These are phyloP conservation scores for Oryza glaberrima DNA, from an alignment of 176 grass and related monocot species.

Conservation along the genomic window DNA sequence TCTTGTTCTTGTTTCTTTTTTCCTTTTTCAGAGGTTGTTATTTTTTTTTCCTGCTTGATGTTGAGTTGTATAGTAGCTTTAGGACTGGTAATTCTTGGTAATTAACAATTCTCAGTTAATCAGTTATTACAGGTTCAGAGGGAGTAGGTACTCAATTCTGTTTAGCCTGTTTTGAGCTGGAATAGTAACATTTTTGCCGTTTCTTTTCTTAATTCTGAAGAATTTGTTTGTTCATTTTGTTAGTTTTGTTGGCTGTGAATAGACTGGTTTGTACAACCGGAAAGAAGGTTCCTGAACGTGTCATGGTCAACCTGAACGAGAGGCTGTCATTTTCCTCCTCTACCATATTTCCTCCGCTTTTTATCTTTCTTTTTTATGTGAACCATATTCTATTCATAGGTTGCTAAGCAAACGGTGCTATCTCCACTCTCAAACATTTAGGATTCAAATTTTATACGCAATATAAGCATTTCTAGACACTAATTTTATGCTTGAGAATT, in stretches of 20 bases:
- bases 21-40: neutral
- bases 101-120: neutral
- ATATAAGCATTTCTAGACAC: no score
- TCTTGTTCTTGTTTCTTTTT: constrained; percentile 3
- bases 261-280: neutral
- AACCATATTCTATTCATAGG: neutral
- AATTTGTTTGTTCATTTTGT: neutral
- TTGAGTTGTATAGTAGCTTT: neutral
- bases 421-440: no score
- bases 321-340: constrained; percentile 17
- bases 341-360: neutral
- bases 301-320: neutral
- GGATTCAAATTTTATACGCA: no score
- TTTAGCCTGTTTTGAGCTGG: neutral
- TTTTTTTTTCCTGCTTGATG: neutral
- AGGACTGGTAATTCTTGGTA: neutral
- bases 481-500: no score
- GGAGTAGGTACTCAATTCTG: neutral
- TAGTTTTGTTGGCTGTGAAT: constrained; percentile 30
- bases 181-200: neutral
- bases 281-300: constrained; percentile 37
- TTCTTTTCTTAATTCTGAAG: constrained; percentile 30
- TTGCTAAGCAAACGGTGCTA: neutral
- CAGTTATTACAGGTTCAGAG: neutral
- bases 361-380: constrained; percentile 21